phyloP scores from a whole-genome alignment of 176 grass and related monocot species.

The Tuctoria greenei region DNA sequence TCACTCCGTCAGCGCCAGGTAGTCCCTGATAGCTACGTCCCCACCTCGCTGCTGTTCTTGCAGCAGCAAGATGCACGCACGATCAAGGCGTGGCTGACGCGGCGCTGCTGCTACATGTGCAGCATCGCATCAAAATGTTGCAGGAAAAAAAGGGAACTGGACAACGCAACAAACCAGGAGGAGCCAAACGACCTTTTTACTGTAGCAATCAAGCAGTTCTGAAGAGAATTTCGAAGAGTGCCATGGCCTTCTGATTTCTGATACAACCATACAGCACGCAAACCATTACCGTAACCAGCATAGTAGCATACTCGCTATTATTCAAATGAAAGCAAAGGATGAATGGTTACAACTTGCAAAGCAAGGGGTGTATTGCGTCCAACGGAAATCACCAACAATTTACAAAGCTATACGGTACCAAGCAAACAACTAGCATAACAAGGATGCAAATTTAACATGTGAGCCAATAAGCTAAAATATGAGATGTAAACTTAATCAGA shows the following conservation, averaged over 20 bases:
- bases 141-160: neutral
- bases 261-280: neutral
- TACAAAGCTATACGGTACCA: no score
- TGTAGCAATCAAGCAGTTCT: neutral
- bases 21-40: no score
- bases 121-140: neutral
- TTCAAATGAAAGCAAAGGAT: neutral
- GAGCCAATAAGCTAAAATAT: neutral
- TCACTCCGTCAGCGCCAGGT: no score
- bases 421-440: neutral
- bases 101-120: no score
- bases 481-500: no score
- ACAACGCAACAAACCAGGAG: neutral
- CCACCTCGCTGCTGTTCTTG: no score
- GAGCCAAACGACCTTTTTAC: neutral
- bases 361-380: no score
- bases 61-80: no score
- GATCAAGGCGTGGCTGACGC: no score
- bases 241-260: neutral
- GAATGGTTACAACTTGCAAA: neutral
- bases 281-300: neutral
- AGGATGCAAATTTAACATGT: neutral
- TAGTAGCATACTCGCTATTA: neutral
- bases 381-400: no score
- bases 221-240: neutral